Evolutionary conservation across 2,329 filamentous ascomycete genomes (phyloP).

Genomic region (Stachybotrys chartarum): DNA sequence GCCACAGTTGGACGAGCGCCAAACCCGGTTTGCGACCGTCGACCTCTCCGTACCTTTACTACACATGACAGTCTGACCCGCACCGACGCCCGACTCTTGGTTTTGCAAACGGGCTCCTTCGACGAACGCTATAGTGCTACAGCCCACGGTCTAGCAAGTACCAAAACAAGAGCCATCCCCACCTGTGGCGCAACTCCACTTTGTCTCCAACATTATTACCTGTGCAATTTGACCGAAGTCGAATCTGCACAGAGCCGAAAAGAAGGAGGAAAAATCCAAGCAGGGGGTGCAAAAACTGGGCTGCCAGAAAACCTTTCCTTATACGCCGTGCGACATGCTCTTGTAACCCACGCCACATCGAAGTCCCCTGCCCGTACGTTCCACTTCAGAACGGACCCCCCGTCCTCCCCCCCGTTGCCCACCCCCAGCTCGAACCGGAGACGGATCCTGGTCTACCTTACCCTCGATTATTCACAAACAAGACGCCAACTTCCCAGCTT

Average conservation of each 20-base stretch:
- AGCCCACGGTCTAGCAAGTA: background rate
- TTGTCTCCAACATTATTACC: background rate
- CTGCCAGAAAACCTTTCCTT: background rate
- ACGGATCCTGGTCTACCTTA: constrained; percentile 8
- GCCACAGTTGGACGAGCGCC: background rate
- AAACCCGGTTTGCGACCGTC: constrained; percentile 1
- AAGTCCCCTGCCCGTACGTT: constrained; percentile 3
- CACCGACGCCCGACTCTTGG: background rate
- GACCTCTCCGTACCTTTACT: background rate
- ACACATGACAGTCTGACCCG: background rate
- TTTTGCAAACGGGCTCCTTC: background rate
- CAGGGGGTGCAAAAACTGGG: background rate
- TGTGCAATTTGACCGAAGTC: background rate
- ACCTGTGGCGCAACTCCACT: background rate
- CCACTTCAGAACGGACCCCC: constrained; percentile 8
- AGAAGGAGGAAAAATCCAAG: background rate
- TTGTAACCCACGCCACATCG: background rate
- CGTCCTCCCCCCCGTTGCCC: constrained; percentile 4
- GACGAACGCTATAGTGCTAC: background rate
- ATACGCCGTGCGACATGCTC: constrained; percentile 1
- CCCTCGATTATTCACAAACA: background rate
- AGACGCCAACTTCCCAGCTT: background rate
- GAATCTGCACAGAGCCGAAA: background rate
- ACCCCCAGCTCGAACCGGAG: constrained; percentile 7
- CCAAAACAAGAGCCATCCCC: background rate